Evolutionary conservation across 441 rosid species (phyloP).

Genomic region (Arabidopsis lyrata): DNA sequence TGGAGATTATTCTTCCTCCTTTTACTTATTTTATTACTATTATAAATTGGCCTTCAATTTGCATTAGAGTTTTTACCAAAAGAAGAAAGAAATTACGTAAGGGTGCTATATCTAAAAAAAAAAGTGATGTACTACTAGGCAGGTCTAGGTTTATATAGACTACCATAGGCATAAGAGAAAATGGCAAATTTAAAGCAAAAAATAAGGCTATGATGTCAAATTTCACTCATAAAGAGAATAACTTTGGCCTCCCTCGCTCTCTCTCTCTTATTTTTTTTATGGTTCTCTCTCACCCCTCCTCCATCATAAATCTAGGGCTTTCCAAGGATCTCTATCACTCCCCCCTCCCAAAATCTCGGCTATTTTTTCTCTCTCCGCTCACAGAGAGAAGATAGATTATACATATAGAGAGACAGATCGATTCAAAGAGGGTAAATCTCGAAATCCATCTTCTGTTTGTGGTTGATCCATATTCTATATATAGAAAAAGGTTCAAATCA

Average conservation of each 20-base stretch:
- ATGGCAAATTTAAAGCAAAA: constrained; percentile 21
- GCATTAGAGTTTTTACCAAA: constrained; percentile 60
- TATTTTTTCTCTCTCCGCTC: constrained; percentile 20
- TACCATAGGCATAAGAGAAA: constrained; percentile 28
- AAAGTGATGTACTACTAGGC: constrained; percentile 11
- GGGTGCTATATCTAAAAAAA: constrained; percentile 31
- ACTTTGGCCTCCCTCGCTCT: no score
- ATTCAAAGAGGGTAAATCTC: constrained; percentile 37
- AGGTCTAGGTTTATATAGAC: constrained; percentile 47
- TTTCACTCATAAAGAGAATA: background rate
- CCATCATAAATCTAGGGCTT: constrained; percentile 56
- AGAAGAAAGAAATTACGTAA: constrained; percentile 69
- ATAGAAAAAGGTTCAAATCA: constrained; percentile 30
- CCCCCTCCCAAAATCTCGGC: constrained; percentile 24
- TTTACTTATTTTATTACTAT: constrained; percentile 14
- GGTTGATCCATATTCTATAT: constrained; percentile 46
- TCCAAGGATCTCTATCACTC: constrained; percentile 30
- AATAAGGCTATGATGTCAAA: background rate
- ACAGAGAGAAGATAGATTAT: background rate
- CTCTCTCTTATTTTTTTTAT: background rate
- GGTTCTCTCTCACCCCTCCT: constrained; percentile 1
- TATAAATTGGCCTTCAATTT: constrained; percentile 6
- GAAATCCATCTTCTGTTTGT: constrained; percentile 40
- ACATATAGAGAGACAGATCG: background rate
- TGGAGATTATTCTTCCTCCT: constrained; percentile 12